Evolutionary conservation across 148 eudicot genomes (phyloP), one percentile per base, ranked within the genome.

Genomic region (Arctostaphylos glauca): DNA sequence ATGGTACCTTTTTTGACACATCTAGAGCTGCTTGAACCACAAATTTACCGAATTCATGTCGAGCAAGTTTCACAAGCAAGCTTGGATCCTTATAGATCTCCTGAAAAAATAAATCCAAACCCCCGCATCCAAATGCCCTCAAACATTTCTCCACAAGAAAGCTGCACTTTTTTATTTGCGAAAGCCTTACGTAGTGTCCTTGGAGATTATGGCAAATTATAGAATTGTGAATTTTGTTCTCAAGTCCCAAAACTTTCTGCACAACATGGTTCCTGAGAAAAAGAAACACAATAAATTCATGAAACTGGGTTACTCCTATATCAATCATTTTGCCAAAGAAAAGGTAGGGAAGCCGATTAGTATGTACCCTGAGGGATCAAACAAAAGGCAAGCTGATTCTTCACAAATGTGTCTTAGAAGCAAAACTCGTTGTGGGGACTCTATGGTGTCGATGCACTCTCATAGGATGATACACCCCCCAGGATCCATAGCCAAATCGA

Each of bases 321-420:
- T 31, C 38, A 31, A 31, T 31, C 38, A 31, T 25, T 56, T 78
- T 78, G 25, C n/a, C 25, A 49, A 78, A 12, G 4, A 31, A 5
- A 47, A 44, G 49, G 16, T 52, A 41, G 62, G 50, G n/a, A 53
- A 25, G 52, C 9, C 3, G 2, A 81, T 18, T 25, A 60, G 71
- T 7, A n/a, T 41, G 67, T 82, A 82, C 84, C 84, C 84, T 16
- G 80, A 82, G 44, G 80, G 74, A 82, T 82, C 80, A n/a, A 60
- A 6, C 3, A 80, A 64, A 76, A 82, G 80, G 50, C 10, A 21
- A 18, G 31, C 80, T 8, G 84, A 82, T 52, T 82, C 70, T 25
- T 48, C 58, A 12, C 10, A 18, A 47, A 82, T 52, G 44, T 13
- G 25, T 31, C 6, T 19, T 43, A 82, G 59, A 38, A 82, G 84